Conservation (phyloP, 2,329 filamentous ascomycete species). For the Epichloe baconii region DNA sequence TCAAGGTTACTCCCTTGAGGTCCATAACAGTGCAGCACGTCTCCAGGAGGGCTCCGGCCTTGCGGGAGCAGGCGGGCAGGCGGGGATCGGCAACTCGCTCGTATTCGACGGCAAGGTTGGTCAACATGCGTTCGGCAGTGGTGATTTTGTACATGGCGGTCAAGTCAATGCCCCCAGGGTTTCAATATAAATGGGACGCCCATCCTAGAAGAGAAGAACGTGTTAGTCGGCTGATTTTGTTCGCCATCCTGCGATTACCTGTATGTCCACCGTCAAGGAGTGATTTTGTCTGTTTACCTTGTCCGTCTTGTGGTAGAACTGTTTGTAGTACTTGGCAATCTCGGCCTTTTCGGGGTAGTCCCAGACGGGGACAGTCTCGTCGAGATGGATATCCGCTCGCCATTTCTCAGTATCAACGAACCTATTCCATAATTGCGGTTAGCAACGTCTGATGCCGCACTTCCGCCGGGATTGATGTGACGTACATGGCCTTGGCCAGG, state of each 20-base stretch:
- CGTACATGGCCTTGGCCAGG: slow-evolving; percentile 76
- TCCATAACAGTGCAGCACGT: slow-evolving; percentile 99
- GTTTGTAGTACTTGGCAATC: slow-evolving; percentile 85
- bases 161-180: slow-evolving; percentile 85
- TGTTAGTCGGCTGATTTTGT: background rate
- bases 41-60: slow-evolving; percentile 78
- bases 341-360: slow-evolving; percentile 76
- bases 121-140: slow-evolving; percentile 81
- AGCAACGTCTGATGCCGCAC: background rate
- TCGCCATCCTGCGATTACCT: background rate
- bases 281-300: slow-evolving; percentile 36
- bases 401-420: slow-evolving; percentile 84
- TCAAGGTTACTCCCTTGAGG: slow-evolving; percentile 81
- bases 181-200: slow-evolving; percentile 94
- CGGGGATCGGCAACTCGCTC: slow-evolving; percentile 90
- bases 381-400: slow-evolving; percentile 75
- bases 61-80: slow-evolving; percentile 88
- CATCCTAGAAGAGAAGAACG: slow-evolving; percentile 49
- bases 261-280: background rate
- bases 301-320: slow-evolving; percentile 98
- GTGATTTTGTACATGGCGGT: slow-evolving; percentile 87
- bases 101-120: slow-evolving; percentile 95
- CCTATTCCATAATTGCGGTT: slow-evolving; percentile 36
- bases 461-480: background rate
- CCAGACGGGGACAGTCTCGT: slow-evolving; percentile 68